These are phyloP conservation scores for Tylopilus rubrobrunneus DNA, from an alignment of 768 basidiomycete genomes.

Conservation along the genomic window DNA sequence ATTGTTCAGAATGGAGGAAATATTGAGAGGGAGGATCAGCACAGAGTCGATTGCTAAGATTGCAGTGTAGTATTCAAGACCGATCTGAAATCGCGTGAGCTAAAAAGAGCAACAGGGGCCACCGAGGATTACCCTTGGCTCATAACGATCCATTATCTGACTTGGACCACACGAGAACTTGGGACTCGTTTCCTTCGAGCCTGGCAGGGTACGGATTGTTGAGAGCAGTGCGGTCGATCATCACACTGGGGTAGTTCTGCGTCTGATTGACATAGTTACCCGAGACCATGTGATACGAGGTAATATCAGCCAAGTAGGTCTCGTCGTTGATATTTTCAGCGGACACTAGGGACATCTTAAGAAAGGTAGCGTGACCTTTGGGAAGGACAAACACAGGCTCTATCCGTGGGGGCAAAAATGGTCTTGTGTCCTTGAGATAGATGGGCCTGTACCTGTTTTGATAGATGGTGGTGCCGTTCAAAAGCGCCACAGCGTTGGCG, in stretches of 20 bases:
- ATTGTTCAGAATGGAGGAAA: constrained; percentile 39
- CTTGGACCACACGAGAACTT: constrained; percentile 51
- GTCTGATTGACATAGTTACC: constrained; percentile 46
- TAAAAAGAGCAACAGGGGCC: background rate
- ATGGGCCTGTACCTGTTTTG: constrained; percentile 36
- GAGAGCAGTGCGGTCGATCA: constrained; percentile 63
- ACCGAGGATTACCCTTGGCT: constrained; percentile 43
- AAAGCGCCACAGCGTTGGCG: constrained; percentile 33
- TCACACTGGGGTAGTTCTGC: constrained; percentile 49
- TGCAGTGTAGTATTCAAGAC: constrained; percentile 41
- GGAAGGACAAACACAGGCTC: constrained; percentile 46
- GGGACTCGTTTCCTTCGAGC: constrained; percentile 56
- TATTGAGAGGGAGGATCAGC: constrained; percentile 47
- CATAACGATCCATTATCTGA: constrained; percentile 35
- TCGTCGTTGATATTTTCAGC: constrained; percentile 24
- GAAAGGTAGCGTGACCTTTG: background rate
- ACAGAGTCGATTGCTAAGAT: constrained; percentile 51
- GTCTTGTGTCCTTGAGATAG: constrained; percentile 45
- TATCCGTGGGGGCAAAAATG: constrained; percentile 55
- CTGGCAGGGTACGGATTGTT: constrained; percentile 42
- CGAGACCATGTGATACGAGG: constrained; percentile 56
- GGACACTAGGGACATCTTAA: constrained; percentile 13
- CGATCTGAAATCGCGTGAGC: constrained; percentile 14
- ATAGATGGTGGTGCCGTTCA: constrained; percentile 45
- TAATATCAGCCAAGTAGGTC: constrained; percentile 40